These are phyloP conservation scores for Laetiporus sulphureus DNA, from an alignment of 1,284 basidiomycete genomes.

Conservation along the genomic window DNA sequence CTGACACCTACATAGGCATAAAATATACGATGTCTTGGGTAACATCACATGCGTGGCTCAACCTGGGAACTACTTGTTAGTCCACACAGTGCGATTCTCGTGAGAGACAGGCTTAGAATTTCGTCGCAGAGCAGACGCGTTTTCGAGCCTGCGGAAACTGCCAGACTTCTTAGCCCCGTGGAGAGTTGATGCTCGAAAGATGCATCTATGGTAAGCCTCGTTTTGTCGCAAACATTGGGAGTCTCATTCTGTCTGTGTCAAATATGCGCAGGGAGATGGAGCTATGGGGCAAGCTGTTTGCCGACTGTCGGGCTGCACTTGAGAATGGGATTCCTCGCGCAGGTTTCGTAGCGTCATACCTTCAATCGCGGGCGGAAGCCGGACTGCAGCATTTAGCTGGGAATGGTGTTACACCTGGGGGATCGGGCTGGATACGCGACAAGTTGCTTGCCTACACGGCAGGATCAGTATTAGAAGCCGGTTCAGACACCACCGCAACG, in stretches of 20 bases:
- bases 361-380: constrained; percentile 19
- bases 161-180: constrained; percentile 4
- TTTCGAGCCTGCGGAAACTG: constrained; percentile 18
- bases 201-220: constrained; percentile 23
- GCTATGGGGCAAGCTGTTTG: constrained; percentile 22
- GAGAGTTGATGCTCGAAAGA: constrained; percentile 9
- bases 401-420: constrained; percentile 20
- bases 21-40: constrained; percentile 6
- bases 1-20: background rate
- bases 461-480: constrained; percentile 18
- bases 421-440: constrained; percentile 21
- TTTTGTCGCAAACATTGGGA: background rate
- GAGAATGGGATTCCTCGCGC: background rate
- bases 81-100: no score
- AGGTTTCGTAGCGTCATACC: constrained; percentile 11
- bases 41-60: constrained; percentile 6
- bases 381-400: constrained; percentile 21
- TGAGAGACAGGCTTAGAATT: background rate
- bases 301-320: background rate
- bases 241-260: background rate
- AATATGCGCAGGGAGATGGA: constrained; percentile 16
- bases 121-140: constrained; percentile 19
- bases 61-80: constrained; percentile 8
- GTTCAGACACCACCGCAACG: constrained; percentile 23
- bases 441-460: constrained; percentile 23